A percentile compares a stretch with the other conserved stretches of the same genome.
Conservation (phyloP, 176 grass and related monocot species). For the Canna indica region DNA sequence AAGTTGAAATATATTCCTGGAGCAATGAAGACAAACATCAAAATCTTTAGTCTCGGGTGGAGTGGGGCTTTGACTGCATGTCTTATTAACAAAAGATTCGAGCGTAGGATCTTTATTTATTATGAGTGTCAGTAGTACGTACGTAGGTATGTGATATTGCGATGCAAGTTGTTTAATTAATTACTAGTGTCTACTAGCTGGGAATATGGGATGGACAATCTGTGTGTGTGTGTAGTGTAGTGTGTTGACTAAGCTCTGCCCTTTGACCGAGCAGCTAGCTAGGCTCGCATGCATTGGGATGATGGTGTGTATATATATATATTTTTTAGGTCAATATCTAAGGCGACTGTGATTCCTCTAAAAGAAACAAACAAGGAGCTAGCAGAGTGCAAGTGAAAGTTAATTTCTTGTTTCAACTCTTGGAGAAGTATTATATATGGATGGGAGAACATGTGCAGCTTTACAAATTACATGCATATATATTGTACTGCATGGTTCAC, state of each 20-base stretch:
- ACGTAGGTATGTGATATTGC: not conserved
- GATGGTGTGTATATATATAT: too few relatives aligned
- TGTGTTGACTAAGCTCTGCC: not conserved
- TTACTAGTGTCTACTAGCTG: not conserved
- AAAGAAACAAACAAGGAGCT: conserved; percentile 1
- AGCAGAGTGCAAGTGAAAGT: not conserved
- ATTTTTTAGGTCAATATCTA: not conserved
- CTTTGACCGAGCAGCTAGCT: not conserved
- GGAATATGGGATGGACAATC: too few relatives aligned
- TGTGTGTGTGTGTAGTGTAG: too few relatives aligned
- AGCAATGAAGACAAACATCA: not conserved
- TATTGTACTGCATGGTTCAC: too few relatives aligned
- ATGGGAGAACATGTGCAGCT: not conserved
- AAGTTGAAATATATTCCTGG: not conserved
- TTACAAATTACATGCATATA: too few relatives aligned
- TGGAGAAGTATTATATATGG: not conserved
- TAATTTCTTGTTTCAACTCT: not conserved
- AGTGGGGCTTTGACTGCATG: not conserved
- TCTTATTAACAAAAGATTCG: not conserved
- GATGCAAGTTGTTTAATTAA: not conserved
- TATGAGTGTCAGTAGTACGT: not conserved
- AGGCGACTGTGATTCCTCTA: too few relatives aligned
- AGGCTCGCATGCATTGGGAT: not conserved
- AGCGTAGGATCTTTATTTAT: not conserved
- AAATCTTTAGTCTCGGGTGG: not conserved